Base-by-base conservation (phyloP, 1,139 yeast genomes). In the Lodderomyces margitis region DNA sequence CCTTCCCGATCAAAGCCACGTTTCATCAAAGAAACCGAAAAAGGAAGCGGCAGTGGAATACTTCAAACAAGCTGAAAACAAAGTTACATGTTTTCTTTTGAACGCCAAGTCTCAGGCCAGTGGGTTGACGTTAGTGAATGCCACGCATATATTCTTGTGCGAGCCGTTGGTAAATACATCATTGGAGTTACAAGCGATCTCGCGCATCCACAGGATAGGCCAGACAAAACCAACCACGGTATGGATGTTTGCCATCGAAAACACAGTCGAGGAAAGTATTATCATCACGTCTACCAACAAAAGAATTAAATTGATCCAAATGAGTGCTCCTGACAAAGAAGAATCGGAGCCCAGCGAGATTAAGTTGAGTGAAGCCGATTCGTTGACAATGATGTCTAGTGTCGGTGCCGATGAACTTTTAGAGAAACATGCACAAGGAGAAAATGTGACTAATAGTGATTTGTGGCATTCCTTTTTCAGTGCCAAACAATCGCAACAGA, bases 81-180 rank as follows among this genome's bases (percentile, higher is more conserved):
- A 66, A 1, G 75, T 86, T n/a, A 85, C 96, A 0, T 89, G 97
- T 58, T 82, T 91, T 55, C 61, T 92, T 34, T 65, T 92, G 49
- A 87, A 88, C 62, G 92, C 96, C 0, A 83, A 80, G 52, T 85
- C 91, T 0, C 87, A 89, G 56, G 89, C 96, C 8, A 81, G 96
- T 23, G 98, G 98, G 0, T 68, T 92, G 50, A 92, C 96, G 2
- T 70, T 92, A 48, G 81, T 89, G 11, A 91, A 91, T 66, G 98
- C 98, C 0, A 83, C 87, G 0, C 96, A 92, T 59, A 91, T 92
- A 0, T 84, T 87, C 50, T 60, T 89, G 9, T 83, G 96, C 60
- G 98, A 92, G 59, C 98, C 98, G 0, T 71, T 92, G 47, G 83
- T 91, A n/a, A 89, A 88, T 55, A 80, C 89, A 0, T 84, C 95